These are phyloP conservation scores for Colletotrichum trifolii DNA, from an alignment of 2,329 filamentous ascomycete genomes.

Conservation along the genomic window DNA sequence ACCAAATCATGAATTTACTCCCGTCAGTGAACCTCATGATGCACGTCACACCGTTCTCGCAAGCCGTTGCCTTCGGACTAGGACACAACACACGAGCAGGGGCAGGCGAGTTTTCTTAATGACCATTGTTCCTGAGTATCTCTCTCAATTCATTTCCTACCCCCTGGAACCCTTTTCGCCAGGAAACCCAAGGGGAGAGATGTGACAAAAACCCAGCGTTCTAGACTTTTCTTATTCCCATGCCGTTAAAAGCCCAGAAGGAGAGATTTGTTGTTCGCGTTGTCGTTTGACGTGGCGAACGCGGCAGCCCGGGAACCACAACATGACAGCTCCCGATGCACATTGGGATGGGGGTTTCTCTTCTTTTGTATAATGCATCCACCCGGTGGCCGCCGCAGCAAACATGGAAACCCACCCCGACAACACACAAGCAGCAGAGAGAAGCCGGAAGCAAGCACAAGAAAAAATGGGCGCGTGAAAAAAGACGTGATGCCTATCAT, in stretches of 20 bases:
- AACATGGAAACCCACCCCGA: slow-evolving; percentile 28
- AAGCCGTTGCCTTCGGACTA: background rate
- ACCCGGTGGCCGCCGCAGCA: slow-evolving; percentile 32
- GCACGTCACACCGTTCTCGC: slow-evolving; percentile 34
- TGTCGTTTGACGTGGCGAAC: slow-evolving; percentile 35
- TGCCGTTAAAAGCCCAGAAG: slow-evolving; percentile 19
- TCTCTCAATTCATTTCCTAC: slow-evolving; percentile 29
- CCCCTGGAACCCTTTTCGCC: slow-evolving; percentile 25
- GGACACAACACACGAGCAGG: slow-evolving; percentile 21
- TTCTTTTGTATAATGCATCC: too few species aligned
- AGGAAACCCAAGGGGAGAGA: slow-evolving; percentile 21
- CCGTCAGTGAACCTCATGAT: slow-evolving; percentile 26
- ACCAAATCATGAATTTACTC: slow-evolving; percentile 33
- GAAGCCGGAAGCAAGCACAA: slow-evolving; percentile 19
- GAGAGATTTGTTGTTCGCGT: background rate
- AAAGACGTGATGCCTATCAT: too few species aligned
- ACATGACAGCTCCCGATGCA: slow-evolving; percentile 34
- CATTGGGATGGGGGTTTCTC: slow-evolving; percentile 1
- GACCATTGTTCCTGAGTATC: slow-evolving; percentile 36
- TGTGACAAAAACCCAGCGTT: slow-evolving; percentile 25
- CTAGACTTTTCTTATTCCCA: slow-evolving; percentile 30
- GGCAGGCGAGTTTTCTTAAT: slow-evolving; percentile 38
- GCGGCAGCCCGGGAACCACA: slow-evolving; percentile 33
- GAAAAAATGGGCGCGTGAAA: slow-evolving; percentile 2
- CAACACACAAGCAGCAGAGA: slow-evolving; percentile 35